A percentile compares a stretch with the other conserved stretches of the same genome.
Evolutionary conservation across 805 yeast genomes (phyloP).

Genomic region (Hanseniaspora osmophila): DNA sequence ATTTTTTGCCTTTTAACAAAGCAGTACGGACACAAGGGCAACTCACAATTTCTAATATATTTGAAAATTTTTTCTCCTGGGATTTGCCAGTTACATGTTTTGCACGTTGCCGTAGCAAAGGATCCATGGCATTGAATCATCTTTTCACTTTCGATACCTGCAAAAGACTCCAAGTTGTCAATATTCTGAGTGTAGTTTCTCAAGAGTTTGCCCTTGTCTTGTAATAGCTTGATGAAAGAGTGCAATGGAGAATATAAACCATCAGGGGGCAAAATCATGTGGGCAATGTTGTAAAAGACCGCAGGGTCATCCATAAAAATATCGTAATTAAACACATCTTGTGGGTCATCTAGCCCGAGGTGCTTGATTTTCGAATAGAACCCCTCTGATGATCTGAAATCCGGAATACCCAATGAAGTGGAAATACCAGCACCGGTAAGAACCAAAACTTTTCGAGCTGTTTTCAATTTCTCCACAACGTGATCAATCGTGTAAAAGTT

Average conservation of each 20-base stretch:
- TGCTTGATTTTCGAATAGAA: slow-evolving; percentile 55
- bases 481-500: slow-evolving; percentile 45
- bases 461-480: slow-evolving; percentile 37
- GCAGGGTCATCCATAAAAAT: slow-evolving; percentile 65
- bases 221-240: slow-evolving; percentile 57
- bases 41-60: slow-evolving; percentile 40
- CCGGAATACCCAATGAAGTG: slow-evolving; percentile 82
- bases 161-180: slow-evolving; percentile 73
- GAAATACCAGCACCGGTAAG: slow-evolving; percentile 91
- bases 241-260: slow-evolving; percentile 61
- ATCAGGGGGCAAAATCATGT: slow-evolving; percentile 67
- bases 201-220: slow-evolving; percentile 62
- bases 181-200: slow-evolving; percentile 86
- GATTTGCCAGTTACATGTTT: slow-evolving; percentile 53
- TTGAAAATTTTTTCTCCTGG: slow-evolving; percentile 53
- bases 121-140: slow-evolving; percentile 88
- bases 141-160: slow-evolving; percentile 53
- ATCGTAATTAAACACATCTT: slow-evolving; percentile 68
- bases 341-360: slow-evolving; percentile 72
- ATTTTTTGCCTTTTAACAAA: slow-evolving; percentile 27
- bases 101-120: slow-evolving; percentile 76
- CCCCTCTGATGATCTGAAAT: slow-evolving; percentile 81
- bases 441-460: slow-evolving; percentile 50
- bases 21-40: slow-evolving; percentile 67
- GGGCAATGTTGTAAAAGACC: slow-evolving; percentile 77